phyloP scores from a whole-genome alignment of 371 early-diverging fungal genomes.

The Mortierella sp. region DNA sequence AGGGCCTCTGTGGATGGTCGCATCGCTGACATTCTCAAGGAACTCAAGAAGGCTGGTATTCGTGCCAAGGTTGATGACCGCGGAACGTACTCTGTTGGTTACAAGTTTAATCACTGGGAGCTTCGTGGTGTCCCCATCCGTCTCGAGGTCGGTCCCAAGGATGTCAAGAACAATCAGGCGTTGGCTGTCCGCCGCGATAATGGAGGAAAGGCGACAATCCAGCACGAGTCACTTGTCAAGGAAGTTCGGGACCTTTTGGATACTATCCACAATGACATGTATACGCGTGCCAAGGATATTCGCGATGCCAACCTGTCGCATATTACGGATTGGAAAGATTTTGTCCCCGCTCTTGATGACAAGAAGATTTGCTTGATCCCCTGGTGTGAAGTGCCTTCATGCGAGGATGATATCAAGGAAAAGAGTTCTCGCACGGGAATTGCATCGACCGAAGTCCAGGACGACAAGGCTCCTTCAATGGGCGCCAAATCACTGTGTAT shows the following conservation, averaged over 20 bases:
- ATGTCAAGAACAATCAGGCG: conserved; percentile 87
- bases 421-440: conserved; percentile 79
- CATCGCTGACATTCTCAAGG: conserved; percentile 74
- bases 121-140: conserved; percentile 98
- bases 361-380: conserved; percentile 94
- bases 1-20: conserved; percentile 70
- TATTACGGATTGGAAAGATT: conserved; percentile 91
- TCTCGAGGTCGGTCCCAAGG: conserved; percentile 98
- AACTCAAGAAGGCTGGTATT: conserved; percentile 84
- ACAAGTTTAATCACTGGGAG: conserved; percentile 99
- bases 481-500: conserved; percentile 99
- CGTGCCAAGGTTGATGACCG: conserved; percentile 93
- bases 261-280: conserved; percentile 95
- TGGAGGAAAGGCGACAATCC: conserved; percentile 74
- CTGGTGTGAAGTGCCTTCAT: conserved; percentile 95
- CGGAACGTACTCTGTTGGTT: conserved; percentile 96
- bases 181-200: conserved; percentile 92
- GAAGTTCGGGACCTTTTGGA: conserved; percentile 76
- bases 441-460: conserved; percentile 80
- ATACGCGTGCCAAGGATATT: conserved; percentile 83
- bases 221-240: conserved; percentile 71
- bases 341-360: conserved; percentile 88
- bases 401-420: conserved; percentile 98
- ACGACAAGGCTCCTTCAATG: conserved; percentile 97
- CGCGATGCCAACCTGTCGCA: conserved; percentile 83